phyloP scores from a whole-genome alignment of 305 asterid species.

The Striga hermonthica region DNA sequence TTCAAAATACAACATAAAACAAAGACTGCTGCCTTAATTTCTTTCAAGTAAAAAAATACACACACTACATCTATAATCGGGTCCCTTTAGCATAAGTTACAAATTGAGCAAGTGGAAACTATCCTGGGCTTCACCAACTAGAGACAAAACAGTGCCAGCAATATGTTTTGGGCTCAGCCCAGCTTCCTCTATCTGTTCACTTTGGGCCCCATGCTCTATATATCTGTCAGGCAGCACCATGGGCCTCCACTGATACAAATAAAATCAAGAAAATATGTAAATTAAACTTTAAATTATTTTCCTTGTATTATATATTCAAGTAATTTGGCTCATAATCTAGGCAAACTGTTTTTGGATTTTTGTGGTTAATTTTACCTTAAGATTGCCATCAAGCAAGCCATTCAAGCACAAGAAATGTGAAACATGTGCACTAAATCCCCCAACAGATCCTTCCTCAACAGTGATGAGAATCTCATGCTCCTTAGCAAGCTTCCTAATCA shows the following conservation, averaged over 20 bases:
- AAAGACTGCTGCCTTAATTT: no score
- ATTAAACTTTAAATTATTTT: no score
- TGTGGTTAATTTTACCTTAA: not conserved
- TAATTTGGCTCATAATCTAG: not conserved
- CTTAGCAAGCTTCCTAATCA: not conserved
- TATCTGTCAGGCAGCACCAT: conserved; percentile 30
- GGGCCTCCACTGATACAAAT: not conserved
- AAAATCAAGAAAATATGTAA: not conserved
- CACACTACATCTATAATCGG: no score
- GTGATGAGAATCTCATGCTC: not conserved
- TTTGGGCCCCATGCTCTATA: conserved; percentile 76
- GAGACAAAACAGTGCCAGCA: conserved; percentile 60
- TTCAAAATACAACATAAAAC: no score
- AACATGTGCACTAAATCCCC: not conserved
- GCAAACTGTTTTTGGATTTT: no score
- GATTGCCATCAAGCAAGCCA: not conserved
- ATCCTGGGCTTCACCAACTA: conserved; percentile 55
- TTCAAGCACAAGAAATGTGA: conserved; percentile 1
- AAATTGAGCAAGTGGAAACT: conserved; percentile 33
- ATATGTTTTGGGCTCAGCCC: conserved; percentile 67
- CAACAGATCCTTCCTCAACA: conserved; percentile 3
- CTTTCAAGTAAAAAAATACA: no score
- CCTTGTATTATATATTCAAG: not conserved
- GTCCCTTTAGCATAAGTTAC: no score
- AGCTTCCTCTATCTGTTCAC: conserved; percentile 71